phyloP scores from a whole-genome alignment of 441 rosid genomes.

The Jatropha podagrica region DNA sequence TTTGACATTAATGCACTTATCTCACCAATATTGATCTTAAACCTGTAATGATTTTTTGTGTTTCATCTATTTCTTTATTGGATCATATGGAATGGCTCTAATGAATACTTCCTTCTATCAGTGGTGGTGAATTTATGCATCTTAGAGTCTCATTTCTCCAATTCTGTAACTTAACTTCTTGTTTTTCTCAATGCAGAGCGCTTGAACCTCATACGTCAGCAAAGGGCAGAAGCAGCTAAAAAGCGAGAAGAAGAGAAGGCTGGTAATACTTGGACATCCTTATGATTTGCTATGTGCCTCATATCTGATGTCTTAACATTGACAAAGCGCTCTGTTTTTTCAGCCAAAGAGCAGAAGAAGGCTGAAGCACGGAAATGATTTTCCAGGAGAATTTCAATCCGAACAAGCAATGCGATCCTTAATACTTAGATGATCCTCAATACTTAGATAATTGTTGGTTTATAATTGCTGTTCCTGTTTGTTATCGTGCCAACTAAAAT shows the following conservation, averaged over 20 bases:
- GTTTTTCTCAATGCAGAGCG: slow-evolving; percentile 53
- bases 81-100: not conserved
- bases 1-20: not conserved
- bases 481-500: slow-evolving; percentile 10
- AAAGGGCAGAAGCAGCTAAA: slow-evolving; percentile 89
- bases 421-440: not conserved
- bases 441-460: slow-evolving; percentile 8
- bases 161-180: not conserved
- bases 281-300: not conserved
- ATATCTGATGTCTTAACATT: not conserved
- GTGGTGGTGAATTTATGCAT: too few species aligned
- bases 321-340: slow-evolving; percentile 18
- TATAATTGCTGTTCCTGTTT: slow-evolving; percentile 6
- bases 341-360: slow-evolving; percentile 87
- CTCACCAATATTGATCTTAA: not conserved
- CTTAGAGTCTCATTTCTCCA: not conserved
- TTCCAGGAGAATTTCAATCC: slow-evolving; percentile 2
- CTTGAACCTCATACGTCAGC: slow-evolving; percentile 76
- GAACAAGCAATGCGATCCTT: slow-evolving; percentile 3
- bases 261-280: slow-evolving; percentile 40
- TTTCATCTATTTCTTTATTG: not conserved
- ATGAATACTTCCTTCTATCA: not conserved
- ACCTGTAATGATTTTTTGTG: not conserved
- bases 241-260: slow-evolving; percentile 96
- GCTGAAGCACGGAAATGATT: slow-evolving; percentile 69